Base-by-base conservation (phyloP, 23 red algal species). In the Gracilaria domingensis region DNA sequence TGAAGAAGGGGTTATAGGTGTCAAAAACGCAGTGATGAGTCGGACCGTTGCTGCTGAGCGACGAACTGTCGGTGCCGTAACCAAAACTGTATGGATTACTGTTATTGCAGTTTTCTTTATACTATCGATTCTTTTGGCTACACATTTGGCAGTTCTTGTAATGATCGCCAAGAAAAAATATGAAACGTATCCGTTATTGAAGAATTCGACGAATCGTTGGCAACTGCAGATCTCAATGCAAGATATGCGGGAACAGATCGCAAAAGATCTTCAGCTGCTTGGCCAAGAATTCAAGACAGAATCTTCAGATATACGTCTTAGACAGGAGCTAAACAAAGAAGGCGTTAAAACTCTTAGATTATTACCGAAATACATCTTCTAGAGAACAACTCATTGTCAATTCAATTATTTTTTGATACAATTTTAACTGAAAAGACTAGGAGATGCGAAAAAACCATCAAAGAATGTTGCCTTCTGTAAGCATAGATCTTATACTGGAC, bases 1-100 rank as follows among this genome's bases (percentile, higher is more conserved):
- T 36, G 62, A 67, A 67, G 62, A 67, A 67, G 62, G 62, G 1
- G 62, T 67, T 29, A 25, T 4, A 67, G 62, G 62, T 36, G 16
- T 67, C 9, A 32, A 67, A 1, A 25, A 29, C 8, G 62, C 13
- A 29, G 14, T 36, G 1, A 35, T 67, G 62, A 67, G 33, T 21
- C 62, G 62, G 1, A 67, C 62, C 1, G 62, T 67, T 1, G 24
- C 33, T 36, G 24, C 6, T 8, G 62, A 17, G 16, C 7, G 9
- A 33, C 5, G 24, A 21, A 29, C 26, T 29, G 33, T 67, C 28
- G 24, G 12, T 29, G 33, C 59, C 17, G 59, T 18, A 4, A 64
- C 59, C 4, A 18, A 30, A 30, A 28, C 21, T 30, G 8, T 64
- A 4, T 30, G n/a, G 21, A 4, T 18, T 20, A 64, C n/a, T 18